A percentile compares a stretch with the other conserved stretches of the same genome.
phyloP scores from a whole-genome alignment of 2,329 filamentous ascomycete genomes.

The Diplocarpon mali region DNA sequence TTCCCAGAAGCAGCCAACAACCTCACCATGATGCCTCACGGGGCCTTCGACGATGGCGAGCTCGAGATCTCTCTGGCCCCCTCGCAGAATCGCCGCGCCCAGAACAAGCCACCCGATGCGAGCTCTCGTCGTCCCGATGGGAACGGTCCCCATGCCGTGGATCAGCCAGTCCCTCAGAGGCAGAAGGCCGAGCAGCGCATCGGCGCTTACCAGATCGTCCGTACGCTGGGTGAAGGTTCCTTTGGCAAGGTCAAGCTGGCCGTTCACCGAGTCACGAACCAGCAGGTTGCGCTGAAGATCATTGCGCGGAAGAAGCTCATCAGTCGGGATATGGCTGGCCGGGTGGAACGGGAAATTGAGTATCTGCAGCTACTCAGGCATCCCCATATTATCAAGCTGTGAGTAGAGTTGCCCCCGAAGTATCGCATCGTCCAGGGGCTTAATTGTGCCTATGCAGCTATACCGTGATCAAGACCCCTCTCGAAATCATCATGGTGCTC shows the following conservation, averaged over 20 bases:
- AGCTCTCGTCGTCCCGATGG: constrained; percentile 20
- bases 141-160: constrained; percentile 13
- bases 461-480: constrained; percentile 89
- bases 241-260: constrained; percentile 99
- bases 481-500: constrained; percentile 97
- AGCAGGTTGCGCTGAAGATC: constrained; percentile 96
- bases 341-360: constrained; percentile 95
- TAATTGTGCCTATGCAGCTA: constrained; percentile 45
- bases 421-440: constrained; percentile 13
- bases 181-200: constrained; percentile 67
- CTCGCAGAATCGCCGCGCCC: constrained; percentile 46
- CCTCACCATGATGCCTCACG: constrained; percentile 22
- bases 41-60: constrained; percentile 65
- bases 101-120: constrained; percentile 27
- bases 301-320: constrained; percentile 94
- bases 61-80: constrained; percentile 66
- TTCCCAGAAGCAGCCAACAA: constrained; percentile 11
- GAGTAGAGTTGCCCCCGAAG: constrained; percentile 27
- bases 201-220: constrained; percentile 82
- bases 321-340: constrained; percentile 93
- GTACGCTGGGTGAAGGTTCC: constrained; percentile 88
- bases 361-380: constrained; percentile 92
- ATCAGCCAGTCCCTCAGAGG: constrained; percentile 24
- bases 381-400: constrained; percentile 98
- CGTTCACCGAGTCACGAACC: constrained; percentile 79